Evolutionary conservation across 2,329 filamentous ascomycete genomes (phyloP).

Genomic region (Ceratocystis lukuohia): DNA sequence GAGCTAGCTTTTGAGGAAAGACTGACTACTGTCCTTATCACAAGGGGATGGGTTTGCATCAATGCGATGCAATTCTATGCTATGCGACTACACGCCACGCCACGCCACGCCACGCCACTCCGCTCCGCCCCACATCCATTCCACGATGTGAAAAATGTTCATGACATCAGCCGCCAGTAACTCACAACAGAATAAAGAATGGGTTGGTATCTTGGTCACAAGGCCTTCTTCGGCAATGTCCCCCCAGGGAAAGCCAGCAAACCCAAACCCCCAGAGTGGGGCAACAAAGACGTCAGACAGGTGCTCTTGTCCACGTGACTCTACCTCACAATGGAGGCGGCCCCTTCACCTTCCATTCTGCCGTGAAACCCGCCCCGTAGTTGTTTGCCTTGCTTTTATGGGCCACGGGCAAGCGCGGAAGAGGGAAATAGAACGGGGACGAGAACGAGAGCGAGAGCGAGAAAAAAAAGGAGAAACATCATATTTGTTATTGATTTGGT

Average conservation of each 20-base stretch:
- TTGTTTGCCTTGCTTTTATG: too few relatives aligned
- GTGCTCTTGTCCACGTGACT: conserved; percentile 1
- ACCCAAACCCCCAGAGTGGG: not conserved
- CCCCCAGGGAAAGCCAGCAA: not conserved
- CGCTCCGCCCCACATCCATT: not conserved
- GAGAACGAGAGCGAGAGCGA: too few relatives aligned
- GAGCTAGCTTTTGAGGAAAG: not conserved
- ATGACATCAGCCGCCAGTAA: too few relatives aligned
- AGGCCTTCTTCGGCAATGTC: not conserved
- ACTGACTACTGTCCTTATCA: too few relatives aligned
- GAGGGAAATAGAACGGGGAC: too few relatives aligned
- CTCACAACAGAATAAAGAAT: too few relatives aligned
- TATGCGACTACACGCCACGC: not conserved
- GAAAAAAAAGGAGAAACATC: too few relatives aligned
- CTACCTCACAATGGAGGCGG: not conserved
- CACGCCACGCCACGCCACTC: not conserved
- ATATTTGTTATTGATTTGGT: too few relatives aligned
- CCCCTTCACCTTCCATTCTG: not conserved
- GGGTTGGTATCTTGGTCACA: too few relatives aligned
- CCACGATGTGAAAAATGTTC: not conserved
- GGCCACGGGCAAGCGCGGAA: too few relatives aligned
- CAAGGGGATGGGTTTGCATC: too few relatives aligned
- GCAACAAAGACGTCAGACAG: not conserved
- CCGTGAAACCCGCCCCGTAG: not conserved
- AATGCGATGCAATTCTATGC: too few relatives aligned